A percentile compares a stretch with the other conserved stretches of the same genome.
Conservation (phyloP, 495 filamentous ascomycete genomes). For the Podospora australis region DNA sequence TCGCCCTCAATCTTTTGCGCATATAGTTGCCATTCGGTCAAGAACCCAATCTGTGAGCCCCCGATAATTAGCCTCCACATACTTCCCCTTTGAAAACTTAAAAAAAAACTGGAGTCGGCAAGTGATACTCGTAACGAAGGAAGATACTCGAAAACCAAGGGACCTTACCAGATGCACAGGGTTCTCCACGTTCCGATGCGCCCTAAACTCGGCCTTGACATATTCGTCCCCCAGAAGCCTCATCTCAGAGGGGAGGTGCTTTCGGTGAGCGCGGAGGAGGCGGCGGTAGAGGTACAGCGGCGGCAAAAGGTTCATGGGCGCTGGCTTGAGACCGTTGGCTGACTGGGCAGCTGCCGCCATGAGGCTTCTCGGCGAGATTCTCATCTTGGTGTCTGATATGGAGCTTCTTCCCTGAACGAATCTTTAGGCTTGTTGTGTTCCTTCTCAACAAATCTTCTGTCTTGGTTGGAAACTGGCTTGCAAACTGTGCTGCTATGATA, state of each 20-base stretch:
- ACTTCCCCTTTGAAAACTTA: background rate
- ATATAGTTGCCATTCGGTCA: slow-evolving; percentile 94
- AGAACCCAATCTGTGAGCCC: slow-evolving; percentile 72
- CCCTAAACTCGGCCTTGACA: slow-evolving; percentile 83
- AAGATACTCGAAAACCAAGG: background rate
- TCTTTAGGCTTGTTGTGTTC: too few relatives aligned
- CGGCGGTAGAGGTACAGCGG: slow-evolving; percentile 88
- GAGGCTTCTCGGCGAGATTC: slow-evolving; percentile 15
- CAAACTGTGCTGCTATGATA: too few relatives aligned
- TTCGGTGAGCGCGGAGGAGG: slow-evolving; percentile 77
- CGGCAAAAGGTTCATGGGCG: slow-evolving; percentile 72
- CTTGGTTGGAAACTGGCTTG: too few relatives aligned
- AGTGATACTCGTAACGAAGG: background rate
- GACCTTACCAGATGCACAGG: slow-evolving; percentile 77
- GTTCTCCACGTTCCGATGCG: slow-evolving; percentile 76
- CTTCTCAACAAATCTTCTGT: too few relatives aligned
- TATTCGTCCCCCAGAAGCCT: slow-evolving; percentile 83
- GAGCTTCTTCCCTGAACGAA: too few relatives aligned
- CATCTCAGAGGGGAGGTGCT: slow-evolving; percentile 64
- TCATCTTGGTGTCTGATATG: slow-evolving; percentile 20
- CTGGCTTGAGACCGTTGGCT: slow-evolving; percentile 37
- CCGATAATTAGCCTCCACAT: background rate
- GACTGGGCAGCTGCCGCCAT: slow-evolving; percentile 27
- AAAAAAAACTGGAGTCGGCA: background rate
- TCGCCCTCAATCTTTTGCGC: slow-evolving; percentile 86